Evolutionary conservation across 2,329 filamentous ascomycete genomes (phyloP), one percentile per base, ranked within the genome.

Genomic region (Aspergillus awamori): DNA sequence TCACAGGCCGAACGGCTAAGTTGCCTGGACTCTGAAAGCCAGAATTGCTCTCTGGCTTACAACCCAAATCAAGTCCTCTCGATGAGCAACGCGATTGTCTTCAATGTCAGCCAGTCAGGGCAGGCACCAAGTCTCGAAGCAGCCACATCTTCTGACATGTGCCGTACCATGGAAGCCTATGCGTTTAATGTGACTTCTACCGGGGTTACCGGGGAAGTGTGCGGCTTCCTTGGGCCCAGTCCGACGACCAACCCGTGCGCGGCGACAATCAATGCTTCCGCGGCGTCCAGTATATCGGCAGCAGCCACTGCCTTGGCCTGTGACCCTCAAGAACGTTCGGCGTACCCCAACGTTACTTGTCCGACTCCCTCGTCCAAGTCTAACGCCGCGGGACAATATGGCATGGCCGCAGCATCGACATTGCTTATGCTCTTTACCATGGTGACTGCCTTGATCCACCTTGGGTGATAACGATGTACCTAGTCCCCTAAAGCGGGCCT

Each of bases 201-300:
- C 3, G n/a, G n/a, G n/a, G n/a, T n/a, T n/a, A n/a, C n/a, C n/a
- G 36, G 22, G 24, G 22, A 20, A 2, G 36, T 1, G 3, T 54
- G 52, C 15, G 52, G 36, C 36, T 8, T 26, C 13, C 20, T 62
- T 41, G 52, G 38, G 26, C 54, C 61, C 4, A 22, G 17, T 15
- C 52, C 59, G n/a, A 62, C 59, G 10, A 48, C 57, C 38, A 49
- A 48, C 36, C 59, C 62, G 13, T 65, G 55, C 55, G 53, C 60
- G n/a, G 55, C 30, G 13, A 59, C 51, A 8, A 33, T 58, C 7
- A 45, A 57, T 11, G 7, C 52, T 26, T 24, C 57, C 6, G 53
- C 53, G 24, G 60, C 57, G 8, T 55, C 53, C 6, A 58, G 43
- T 22, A 56, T 62, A 8, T 39, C 30, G 13, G 53, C 60, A 5